Evolutionary conservation across 1,284 basidiomycete species (phyloP), one percentile per base, ranked within the genome.

Genomic region (Amylostereum areolatum): DNA sequence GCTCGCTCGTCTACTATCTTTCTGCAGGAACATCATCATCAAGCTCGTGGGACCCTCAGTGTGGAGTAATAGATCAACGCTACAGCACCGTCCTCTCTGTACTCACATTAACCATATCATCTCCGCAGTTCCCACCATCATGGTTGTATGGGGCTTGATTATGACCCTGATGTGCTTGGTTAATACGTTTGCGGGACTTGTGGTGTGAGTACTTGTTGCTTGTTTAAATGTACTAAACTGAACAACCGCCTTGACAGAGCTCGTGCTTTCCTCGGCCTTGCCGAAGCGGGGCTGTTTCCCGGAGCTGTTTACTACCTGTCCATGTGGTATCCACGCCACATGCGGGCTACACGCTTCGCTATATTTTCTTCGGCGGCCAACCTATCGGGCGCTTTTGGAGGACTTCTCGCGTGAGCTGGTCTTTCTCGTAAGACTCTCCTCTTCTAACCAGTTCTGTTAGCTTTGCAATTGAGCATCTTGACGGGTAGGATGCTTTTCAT

Each of bases 301-400:
- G 77, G 72, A 48, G 68, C 80, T 48, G 73, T 68, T 0, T 82
- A 76, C 52, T 80, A 80, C 55, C 67, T 79, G 39, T 75, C 75
- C 9, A 55, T 77, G 36, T 79, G 77, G 78, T 81, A 81, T 52
- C 71, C 75, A 7, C 64, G 71, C 33, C 63, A 63, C 18, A 76
- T 80, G 53, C 68, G 74, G 18, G 75, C 73, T 11, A 62, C 59
- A 47, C 69, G 78, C 18, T 70, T 80, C 37, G 77, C 79, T 3
- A 73, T 81, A 37, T 80, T 81, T 64, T 79, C 80, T 62, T 79
- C 78, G 11, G 76, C 77, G 30, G 77, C 80, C 9, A 78, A 76
- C 1, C 50, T 78, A 35, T 74, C 78, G 18, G 79, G 70, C 43
- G 72, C 71, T 8, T 73, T 73, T 46, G 70, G 67, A 11, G 68